These are phyloP conservation scores for Neoscytalidium dimidiatum DNA, from an alignment of 2,329 filamentous ascomycete species.

Conservation along the genomic window DNA sequence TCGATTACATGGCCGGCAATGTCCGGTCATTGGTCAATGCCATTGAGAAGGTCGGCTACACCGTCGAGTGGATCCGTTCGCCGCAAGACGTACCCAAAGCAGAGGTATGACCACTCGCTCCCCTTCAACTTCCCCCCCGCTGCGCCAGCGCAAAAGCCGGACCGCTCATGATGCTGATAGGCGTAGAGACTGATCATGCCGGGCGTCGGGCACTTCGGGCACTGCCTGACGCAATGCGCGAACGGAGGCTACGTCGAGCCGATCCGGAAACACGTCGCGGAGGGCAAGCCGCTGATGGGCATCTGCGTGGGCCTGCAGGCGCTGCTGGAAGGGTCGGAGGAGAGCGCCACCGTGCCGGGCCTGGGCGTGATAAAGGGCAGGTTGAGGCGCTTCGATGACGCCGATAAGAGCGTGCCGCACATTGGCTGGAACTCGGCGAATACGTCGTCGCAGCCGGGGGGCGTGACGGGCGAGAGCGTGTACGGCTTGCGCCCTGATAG, in stretches of 20 bases:
- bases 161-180: constrained; percentile 35
- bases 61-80: constrained; percentile 86
- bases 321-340: constrained; percentile 81
- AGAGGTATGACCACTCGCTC: constrained; percentile 60
- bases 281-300: constrained; percentile 96
- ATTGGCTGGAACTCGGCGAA: constrained; percentile 98
- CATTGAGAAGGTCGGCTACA: constrained; percentile 92
- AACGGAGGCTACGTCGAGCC: constrained; percentile 82
- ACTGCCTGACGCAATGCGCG: constrained; percentile 84
- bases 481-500: constrained; percentile 78
- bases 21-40: constrained; percentile 95
- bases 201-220: constrained; percentile 95
- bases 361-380: constrained; percentile 72
- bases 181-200: constrained; percentile 86
- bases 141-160: constrained; percentile 2
- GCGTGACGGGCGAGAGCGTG: constrained; percentile 55
- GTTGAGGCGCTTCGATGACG: constrained; percentile 75
- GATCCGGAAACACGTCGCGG: constrained; percentile 77
- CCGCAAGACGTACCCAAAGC: constrained; percentile 83
- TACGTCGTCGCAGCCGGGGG: constrained; percentile 45
- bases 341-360: constrained; percentile 71
- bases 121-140: neutral
- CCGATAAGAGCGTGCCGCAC: constrained; percentile 88
- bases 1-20: constrained; percentile 94
- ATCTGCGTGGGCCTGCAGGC: constrained; percentile 95